Conservation (phyloP, 768 basidiomycete genomes). For the Botryobasidium botryosum region DNA sequence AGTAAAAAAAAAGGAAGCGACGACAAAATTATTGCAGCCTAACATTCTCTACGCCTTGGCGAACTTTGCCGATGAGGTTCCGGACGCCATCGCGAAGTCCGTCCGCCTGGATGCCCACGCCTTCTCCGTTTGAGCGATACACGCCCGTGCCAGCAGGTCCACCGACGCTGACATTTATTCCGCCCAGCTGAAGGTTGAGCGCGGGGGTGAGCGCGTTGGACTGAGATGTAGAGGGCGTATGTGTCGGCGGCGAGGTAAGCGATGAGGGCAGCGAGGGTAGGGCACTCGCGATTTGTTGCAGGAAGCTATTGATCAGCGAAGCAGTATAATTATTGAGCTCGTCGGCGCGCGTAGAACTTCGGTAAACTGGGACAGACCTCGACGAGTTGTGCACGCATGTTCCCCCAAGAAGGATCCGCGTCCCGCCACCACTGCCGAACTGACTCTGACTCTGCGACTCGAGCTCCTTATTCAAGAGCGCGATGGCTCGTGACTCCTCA, state of each 20-base stretch:
- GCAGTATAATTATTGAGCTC: not conserved
- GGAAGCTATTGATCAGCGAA: conserved; percentile 2
- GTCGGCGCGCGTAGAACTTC: conserved; percentile 52
- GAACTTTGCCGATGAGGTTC: conserved; percentile 76
- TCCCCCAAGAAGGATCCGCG: conserved; percentile 75
- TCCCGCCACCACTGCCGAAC: conserved; percentile 40
- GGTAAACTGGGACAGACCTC: conserved; percentile 45
- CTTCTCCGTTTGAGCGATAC: conserved; percentile 62
- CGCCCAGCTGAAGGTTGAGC: conserved; percentile 83
- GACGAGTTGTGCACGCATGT: conserved; percentile 92
- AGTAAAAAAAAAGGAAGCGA: too few species aligned
- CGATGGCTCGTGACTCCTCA: conserved; percentile 77
- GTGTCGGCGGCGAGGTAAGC: conserved; percentile 60
- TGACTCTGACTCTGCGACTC: conserved; percentile 9
- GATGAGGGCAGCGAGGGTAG: conserved; percentile 23
- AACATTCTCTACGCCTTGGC: conserved; percentile 54
- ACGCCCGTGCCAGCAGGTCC: conserved; percentile 69
- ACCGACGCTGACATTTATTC: conserved; percentile 88
- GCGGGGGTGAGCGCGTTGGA: conserved; percentile 42
- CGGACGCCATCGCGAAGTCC: conserved; percentile 79
- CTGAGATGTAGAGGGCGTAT: conserved; percentile 29
- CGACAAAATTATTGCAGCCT: too few species aligned
- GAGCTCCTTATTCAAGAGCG: conserved; percentile 70
- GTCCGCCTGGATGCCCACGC: conserved; percentile 59
- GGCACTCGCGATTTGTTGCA: conserved; percentile 20